Evolutionary conservation across 2,329 filamentous ascomycete genomes (phyloP).

Genomic region (Hypoxylon sp.): DNA sequence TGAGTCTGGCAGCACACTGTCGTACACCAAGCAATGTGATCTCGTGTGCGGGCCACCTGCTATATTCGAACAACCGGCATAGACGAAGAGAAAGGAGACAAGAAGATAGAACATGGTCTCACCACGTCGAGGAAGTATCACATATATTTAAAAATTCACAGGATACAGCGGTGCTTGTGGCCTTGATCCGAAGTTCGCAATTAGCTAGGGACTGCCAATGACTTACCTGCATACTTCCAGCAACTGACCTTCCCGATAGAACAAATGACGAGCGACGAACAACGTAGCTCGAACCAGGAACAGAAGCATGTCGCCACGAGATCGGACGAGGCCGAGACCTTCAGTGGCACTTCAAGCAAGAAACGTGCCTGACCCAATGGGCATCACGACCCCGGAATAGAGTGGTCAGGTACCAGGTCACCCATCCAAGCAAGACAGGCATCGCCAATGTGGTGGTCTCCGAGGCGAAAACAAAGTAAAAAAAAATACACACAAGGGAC

Average conservation of each 20-base stretch:
- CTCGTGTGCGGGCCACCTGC: constrained; percentile 6
- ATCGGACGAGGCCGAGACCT: constrained; percentile 28
- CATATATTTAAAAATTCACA: constrained; percentile 19
- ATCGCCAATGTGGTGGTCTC: too few relatives aligned
- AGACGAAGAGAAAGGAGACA: neutral
- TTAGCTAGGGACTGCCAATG: constrained; percentile 13
- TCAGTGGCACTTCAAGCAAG: neutral
- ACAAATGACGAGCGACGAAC: constrained; percentile 16
- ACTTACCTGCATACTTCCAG: constrained; percentile 23
- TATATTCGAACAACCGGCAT: constrained; percentile 18
- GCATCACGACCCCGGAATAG: neutral
- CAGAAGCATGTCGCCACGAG: constrained; percentile 28
- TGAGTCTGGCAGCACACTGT: constrained; percentile 1
- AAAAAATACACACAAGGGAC: too few relatives aligned
- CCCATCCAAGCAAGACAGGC: constrained; percentile 5
- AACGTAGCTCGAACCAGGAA: constrained; percentile 12
- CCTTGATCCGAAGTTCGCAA: constrained; percentile 2
- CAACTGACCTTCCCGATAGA: constrained; percentile 37
- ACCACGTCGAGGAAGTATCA: constrained; percentile 10
- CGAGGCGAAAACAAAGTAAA: constrained; percentile 7
- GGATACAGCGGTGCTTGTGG: constrained; percentile 4
- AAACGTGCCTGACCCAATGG: constrained; percentile 25
- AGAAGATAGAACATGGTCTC: constrained; percentile 4
- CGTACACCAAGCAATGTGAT: constrained; percentile 8
- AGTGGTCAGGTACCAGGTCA: constrained; percentile 16